phyloP scores from a whole-genome alignment of 345 rosid genomes.

The Murraya koenigii region DNA sequence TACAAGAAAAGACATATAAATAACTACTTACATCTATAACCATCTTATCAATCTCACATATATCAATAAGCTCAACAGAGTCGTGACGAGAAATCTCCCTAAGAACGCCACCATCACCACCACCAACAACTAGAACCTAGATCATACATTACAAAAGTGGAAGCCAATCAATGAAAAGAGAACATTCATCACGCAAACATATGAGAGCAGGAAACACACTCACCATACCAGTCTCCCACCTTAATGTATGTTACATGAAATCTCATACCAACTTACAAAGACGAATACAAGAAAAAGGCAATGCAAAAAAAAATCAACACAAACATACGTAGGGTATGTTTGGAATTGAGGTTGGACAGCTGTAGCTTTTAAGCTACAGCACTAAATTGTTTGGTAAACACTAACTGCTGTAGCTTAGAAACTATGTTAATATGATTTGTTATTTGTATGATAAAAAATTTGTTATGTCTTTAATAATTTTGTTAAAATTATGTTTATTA shows the following conservation, averaged over 20 bases:
- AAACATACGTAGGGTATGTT: not conserved
- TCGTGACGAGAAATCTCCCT: conserved; percentile 85
- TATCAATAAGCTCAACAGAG: conserved; percentile 86
- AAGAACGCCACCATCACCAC: conserved; percentile 98
- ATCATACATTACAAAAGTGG: not conserved
- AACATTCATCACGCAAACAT: too few relatives aligned
- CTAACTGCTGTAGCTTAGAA: too few relatives aligned
- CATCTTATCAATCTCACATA: conserved; percentile 95
- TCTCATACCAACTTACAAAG: too few relatives aligned
- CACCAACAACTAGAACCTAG: conserved; percentile 98
- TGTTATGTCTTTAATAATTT: too few relatives aligned
- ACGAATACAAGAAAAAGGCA: not conserved
- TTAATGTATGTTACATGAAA: not conserved
- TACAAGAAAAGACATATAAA: not conserved
- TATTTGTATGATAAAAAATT: too few relatives aligned
- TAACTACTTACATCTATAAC: conserved; percentile 81
- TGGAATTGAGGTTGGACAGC: too few relatives aligned
- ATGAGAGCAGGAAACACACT: not conserved
- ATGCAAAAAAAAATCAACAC: not conserved
- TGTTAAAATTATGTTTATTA: too few relatives aligned
- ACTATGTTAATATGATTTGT: too few relatives aligned
- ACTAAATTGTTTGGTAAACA: too few relatives aligned
- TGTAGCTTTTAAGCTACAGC: too few relatives aligned
- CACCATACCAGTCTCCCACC: not conserved
- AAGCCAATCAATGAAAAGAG: not conserved